A percentile compares a stretch with the other conserved stretches of the same genome.
Evolutionary conservation across 306 rosid genomes (phyloP).

Genomic region (Oxytropis ochrocephala): DNA sequence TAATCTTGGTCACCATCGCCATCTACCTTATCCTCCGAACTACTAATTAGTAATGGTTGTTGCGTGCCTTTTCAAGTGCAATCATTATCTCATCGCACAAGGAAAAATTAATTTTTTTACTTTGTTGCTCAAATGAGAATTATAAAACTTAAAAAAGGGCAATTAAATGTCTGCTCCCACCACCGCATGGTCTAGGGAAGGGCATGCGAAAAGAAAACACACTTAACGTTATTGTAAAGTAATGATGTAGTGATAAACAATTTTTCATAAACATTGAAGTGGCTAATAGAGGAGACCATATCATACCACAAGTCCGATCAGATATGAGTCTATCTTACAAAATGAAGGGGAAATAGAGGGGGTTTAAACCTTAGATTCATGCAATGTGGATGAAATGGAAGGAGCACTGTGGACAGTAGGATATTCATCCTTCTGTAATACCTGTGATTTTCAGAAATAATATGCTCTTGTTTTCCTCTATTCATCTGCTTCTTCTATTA

Average conservation of each 20-base stretch:
- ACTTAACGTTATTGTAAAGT: background rate
- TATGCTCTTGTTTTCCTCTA: too few species aligned
- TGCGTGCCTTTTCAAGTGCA: conserved; percentile 65
- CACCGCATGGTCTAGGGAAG: background rate
- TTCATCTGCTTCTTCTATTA: too few species aligned
- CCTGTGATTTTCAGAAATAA: too few species aligned
- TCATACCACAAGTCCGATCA: background rate
- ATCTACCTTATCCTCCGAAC: conserved; percentile 50
- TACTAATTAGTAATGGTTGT: conserved; percentile 61
- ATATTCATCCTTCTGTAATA: too few species aligned
- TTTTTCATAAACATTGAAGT: background rate
- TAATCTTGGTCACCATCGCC: conserved; percentile 71
- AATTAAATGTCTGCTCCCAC: too few species aligned
- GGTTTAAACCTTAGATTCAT: too few species aligned
- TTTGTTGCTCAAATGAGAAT: conserved; percentile 14
- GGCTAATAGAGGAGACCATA: background rate
- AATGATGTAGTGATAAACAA: background rate
- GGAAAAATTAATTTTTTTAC: conserved; percentile 25
- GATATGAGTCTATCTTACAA: too few species aligned
- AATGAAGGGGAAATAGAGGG: too few species aligned
- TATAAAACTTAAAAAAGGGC: too few species aligned
- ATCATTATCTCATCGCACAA: conserved; percentile 29
- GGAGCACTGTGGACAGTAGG: background rate
- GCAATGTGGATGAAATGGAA: too few species aligned
- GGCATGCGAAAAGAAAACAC: background rate